Base-by-base conservation (phyloP, 768 basidiomycete genomes). In the Tephrocybe sp. region DNA sequence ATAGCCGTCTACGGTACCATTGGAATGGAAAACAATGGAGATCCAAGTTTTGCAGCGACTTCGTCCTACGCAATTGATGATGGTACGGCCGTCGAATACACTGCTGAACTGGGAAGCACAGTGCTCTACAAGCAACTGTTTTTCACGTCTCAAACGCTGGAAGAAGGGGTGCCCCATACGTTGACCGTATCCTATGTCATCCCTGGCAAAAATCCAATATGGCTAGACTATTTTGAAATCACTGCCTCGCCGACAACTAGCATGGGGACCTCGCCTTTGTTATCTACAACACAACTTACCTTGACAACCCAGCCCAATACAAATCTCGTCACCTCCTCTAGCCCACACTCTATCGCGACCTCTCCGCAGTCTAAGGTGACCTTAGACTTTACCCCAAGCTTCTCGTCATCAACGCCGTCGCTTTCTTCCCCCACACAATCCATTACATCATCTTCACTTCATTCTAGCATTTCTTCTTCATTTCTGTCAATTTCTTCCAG, bases 1-100 rank as follows among this genome's bases (percentile, higher is more conserved):
- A 50, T 57, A 9, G 46, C 50, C 13, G 56, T 57, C 8, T 54
- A 51, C 41, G 56, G 56, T 19, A 54, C 52, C 7, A 54, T 51
- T 16, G 48, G 56, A 19, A 16, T 6, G 6, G 49, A 54, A 31
- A 48, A 50, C 20, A 42, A 40, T 14, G 55, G 51, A 22, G 34
- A 44, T 30, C 2, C 40, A 11, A 45, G 19, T 26, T 53, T 51
- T 10, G 56, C 56, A 2, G 22, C 56, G 4, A 48, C 26, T 10
- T 46, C 53, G 9, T 41, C 53, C n/a, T 51, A 54, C 36, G 42
- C 45, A 0, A 32, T 54, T 11, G 53, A 54, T 32, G 16, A 17
- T 10, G 30, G 49, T 16, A 0, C 39, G 6, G 39, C 34, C 19
- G 35, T 45, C 13, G 5, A n/a, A 13, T 51, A 47, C 17, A 42